Base-by-base conservation (phyloP, 2,329 filamentous ascomycete species). In the Trichophyton benhamiae region DNA sequence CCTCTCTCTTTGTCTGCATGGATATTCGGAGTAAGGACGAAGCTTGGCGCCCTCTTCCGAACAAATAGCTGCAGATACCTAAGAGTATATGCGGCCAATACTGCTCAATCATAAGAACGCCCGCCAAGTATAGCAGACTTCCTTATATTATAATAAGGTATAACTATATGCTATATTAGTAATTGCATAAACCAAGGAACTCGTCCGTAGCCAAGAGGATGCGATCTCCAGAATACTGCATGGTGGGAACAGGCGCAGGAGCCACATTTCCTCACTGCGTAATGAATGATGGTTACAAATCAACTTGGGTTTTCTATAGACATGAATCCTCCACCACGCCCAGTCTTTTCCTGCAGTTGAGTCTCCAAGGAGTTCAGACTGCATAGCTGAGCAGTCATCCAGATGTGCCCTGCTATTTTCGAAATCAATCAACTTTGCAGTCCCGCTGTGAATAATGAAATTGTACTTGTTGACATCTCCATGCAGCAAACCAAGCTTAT, bases 301-400 rank as follows among this genome's bases (percentile, higher is more conserved):
- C 48, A 30, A 15, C 25, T 30, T 52, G 25, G 15, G 48, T 52
- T 1, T 52, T 52, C 48, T 22, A 52, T 52, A 3, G 17, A 22
- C 17, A 15, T 25, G 20, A 63, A 60, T 73, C 71, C 62, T 30
- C 27, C 53, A 57, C 53, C 53, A 25, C 53, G 53, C 17, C 53
- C 53, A 27, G 53, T 36, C 15, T 57, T 38, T 11, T 57, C 25
- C 53, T n/a, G n/a, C 17, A 57, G 53, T 1, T 57, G 53, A 57
- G 25, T 15, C 7, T 38, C 53, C 27, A 57, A 20, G 6, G 27
- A 33, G 25, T 38, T 57, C 53, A 6, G 33, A n/a, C 15, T 38
- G 25, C 53, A 25, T 57, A 38, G 53, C 15, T 15, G 25, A 57
- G 53, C 1, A 33, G 25, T 57, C 53, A 17, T 33, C 53, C 44